phyloP scores from a whole-genome alignment of 2,329 filamentous ascomycete species.

The Juglanconis oblonga region DNA sequence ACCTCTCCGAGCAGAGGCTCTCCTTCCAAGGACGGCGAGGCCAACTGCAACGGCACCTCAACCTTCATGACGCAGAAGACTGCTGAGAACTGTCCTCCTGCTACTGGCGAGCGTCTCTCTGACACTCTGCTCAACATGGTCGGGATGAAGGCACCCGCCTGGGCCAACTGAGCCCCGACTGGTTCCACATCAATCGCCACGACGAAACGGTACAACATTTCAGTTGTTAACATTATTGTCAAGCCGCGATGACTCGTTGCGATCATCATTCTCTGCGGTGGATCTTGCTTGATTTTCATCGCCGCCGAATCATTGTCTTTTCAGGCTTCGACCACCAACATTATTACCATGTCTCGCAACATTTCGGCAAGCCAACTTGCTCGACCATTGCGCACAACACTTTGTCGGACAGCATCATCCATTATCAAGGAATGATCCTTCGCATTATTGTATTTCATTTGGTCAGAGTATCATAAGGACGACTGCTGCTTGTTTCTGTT shows the following conservation, averaged over 20 bases:
- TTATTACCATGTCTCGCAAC: conserved; percentile 13
- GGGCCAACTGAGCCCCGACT: conserved; percentile 7
- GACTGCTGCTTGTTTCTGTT: conserved; percentile 1
- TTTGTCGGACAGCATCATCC: conserved; percentile 4
- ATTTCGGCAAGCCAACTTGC: background rate
- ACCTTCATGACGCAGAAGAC: conserved; percentile 32
- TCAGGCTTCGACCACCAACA: conserved; percentile 6
- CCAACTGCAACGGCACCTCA: conserved; percentile 14
- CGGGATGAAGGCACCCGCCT: conserved; percentile 17
- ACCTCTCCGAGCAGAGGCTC: conserved; percentile 19
- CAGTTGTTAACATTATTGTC: conserved; percentile 3
- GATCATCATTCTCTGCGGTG: background rate
- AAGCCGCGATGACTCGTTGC: background rate
- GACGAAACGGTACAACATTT: background rate
- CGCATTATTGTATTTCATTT: conserved; percentile 17
- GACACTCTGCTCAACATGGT: conserved; percentile 19
- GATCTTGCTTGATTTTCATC: background rate
- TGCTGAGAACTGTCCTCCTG: conserved; percentile 24
- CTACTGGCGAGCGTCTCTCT: conserved; percentile 24
- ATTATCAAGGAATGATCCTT: conserved; percentile 24
- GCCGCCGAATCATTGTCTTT: background rate
- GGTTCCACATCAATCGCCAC: background rate
- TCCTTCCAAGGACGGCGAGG: conserved; percentile 21
- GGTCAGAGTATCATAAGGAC: conserved; percentile 14
- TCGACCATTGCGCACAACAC: conserved; percentile 1